Percentiles rank a stretch among this genome's conserved stretches.
phyloP scores from a whole-genome alignment of 1,284 basidiomycete species.

The Rhizoctonia solani region DNA sequence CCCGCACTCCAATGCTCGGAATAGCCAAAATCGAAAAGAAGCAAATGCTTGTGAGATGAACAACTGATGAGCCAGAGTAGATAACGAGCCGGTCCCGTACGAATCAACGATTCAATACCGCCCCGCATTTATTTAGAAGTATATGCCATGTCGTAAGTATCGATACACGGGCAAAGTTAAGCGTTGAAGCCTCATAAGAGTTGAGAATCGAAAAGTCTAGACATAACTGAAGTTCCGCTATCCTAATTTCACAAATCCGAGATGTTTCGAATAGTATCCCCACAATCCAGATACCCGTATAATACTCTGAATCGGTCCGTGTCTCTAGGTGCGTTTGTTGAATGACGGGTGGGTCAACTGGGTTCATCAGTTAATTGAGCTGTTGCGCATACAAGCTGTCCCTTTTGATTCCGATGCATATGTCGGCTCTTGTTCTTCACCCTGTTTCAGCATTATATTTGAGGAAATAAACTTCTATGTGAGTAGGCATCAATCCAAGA shows the following conservation, averaged over 20 bases:
- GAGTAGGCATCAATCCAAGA: neutral
- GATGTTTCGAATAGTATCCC: neutral
- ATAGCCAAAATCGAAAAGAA: neutral
- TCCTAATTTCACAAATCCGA: neutral
- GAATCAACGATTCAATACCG: neutral
- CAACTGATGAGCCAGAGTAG: neutral
- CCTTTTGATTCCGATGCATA: neutral
- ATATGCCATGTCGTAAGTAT: neutral
- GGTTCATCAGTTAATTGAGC: neutral
- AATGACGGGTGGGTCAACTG: neutral
- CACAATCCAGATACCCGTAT: neutral
- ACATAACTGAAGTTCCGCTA: slow-evolving; percentile 4
- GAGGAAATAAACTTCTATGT: neutral
- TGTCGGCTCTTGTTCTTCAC: neutral
- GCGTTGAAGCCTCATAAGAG: neutral
- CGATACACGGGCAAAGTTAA: neutral
- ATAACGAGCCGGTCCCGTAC: neutral
- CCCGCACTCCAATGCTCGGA: slow-evolving; percentile 4
- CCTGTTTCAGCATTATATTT: neutral
- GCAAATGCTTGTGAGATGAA: neutral
- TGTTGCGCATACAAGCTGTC: neutral
- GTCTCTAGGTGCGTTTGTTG: neutral
- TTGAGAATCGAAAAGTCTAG: slow-evolving; percentile 13
- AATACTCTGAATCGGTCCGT: neutral
- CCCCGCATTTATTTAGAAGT: slow-evolving; percentile 7